Evolutionary conservation across 169 alveolate genomes (phyloP).

Genomic region (Eimeria zaria): DNA sequence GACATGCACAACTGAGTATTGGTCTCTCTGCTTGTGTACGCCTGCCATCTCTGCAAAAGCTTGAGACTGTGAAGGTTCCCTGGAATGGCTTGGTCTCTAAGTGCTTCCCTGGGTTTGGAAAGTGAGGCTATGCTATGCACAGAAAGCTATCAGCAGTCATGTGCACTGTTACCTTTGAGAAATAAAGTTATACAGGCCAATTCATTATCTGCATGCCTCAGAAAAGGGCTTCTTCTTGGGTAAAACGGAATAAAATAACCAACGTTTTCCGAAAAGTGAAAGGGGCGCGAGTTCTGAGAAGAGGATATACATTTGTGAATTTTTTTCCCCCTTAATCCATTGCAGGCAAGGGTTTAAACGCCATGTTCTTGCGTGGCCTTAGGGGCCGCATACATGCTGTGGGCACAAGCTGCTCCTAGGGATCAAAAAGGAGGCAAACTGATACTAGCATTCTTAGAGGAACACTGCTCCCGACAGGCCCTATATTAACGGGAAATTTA

Average conservation of each 20-base stretch:
- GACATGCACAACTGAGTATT: too few species aligned
- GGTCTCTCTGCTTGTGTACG: not conserved
- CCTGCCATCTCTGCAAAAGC: not conserved
- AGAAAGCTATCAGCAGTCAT: not conserved
- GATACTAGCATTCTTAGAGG: too few species aligned
- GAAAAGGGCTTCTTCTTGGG: too few species aligned
- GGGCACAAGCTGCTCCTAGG: not conserved
- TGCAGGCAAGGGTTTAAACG: not conserved
- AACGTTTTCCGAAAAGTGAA: too few species aligned
- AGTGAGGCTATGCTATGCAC: not conserved
- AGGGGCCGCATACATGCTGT: not conserved
- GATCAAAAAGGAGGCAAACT: not conserved
- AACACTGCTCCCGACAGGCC: too few species aligned
- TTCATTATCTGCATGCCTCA: too few species aligned
- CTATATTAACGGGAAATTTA: too few species aligned
- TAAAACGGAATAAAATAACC: too few species aligned
- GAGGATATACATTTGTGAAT: too few species aligned
- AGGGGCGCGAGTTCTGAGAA: too few species aligned
- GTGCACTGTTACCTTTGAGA: not conserved
- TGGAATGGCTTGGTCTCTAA: not conserved
- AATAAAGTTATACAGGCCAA: not conserved
- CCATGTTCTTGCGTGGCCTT: not conserved
- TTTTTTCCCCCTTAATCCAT: not conserved
- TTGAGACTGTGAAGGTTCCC: too few species aligned
- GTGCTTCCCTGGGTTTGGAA: not conserved